Evolutionary conservation across 352 stramenopile genomes (phyloP).

Genomic region (Achlya hypogyna): DNA sequence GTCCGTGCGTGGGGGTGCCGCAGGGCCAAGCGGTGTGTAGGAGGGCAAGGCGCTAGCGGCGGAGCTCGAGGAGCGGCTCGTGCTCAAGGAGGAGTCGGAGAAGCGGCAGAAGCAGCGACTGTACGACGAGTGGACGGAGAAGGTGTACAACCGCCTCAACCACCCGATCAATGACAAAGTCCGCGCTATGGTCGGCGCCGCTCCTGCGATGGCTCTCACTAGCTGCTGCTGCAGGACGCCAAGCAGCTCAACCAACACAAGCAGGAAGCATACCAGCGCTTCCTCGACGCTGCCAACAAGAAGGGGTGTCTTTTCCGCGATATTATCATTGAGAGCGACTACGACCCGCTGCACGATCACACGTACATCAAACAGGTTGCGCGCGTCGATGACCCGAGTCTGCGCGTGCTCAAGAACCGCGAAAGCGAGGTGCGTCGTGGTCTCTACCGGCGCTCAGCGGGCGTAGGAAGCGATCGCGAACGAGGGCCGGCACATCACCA

Average conservation of each 20-base stretch:
- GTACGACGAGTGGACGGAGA: slow-evolving; percentile 58
- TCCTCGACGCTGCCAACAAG: slow-evolving; percentile 64
- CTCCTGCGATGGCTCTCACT: neutral
- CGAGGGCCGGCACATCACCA: slow-evolving; percentile 25
- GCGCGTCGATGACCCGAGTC: slow-evolving; percentile 52
- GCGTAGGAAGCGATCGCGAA: slow-evolving; percentile 39
- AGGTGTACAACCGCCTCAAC: slow-evolving; percentile 66
- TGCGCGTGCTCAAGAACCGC: slow-evolving; percentile 46
- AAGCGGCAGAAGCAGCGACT: slow-evolving; percentile 52
- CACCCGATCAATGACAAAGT: slow-evolving; percentile 48
- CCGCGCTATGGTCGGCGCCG: slow-evolving; percentile 25
- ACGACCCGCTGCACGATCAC: slow-evolving; percentile 61
- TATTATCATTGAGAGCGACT: slow-evolving; percentile 81
- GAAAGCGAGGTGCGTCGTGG: slow-evolving; percentile 41
- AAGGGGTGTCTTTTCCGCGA: slow-evolving; percentile 70
- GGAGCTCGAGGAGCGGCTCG: slow-evolving; percentile 52
- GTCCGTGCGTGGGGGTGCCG: slow-evolving; percentile 6
- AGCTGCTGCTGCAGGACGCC: slow-evolving; percentile 21
- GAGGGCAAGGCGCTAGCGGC: slow-evolving; percentile 47
- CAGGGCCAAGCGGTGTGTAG: slow-evolving; percentile 1
- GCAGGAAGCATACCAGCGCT: slow-evolving; percentile 58
- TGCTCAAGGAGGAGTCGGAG: slow-evolving; percentile 55
- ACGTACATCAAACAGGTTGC: slow-evolving; percentile 42
- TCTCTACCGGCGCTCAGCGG: neutral
- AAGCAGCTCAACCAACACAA: slow-evolving; percentile 36